These are phyloP conservation scores for Leptographium procerum DNA, from an alignment of 2,329 filamentous ascomycete genomes.

Conservation along the genomic window DNA sequence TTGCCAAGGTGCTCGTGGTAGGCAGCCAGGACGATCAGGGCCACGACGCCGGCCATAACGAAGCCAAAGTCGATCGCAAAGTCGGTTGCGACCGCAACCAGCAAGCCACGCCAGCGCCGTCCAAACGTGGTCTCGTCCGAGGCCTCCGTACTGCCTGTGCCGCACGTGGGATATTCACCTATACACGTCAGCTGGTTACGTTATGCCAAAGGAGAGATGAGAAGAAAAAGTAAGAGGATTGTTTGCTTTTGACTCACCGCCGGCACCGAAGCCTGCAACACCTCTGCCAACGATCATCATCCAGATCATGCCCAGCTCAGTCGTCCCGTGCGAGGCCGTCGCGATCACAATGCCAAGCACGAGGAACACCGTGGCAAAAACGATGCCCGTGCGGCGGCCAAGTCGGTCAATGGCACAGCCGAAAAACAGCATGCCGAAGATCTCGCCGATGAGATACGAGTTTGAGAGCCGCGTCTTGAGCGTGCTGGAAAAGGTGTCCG, in stretches of 20 bases:
- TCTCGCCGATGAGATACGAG: conserved; percentile 43
- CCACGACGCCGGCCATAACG: conserved; percentile 32
- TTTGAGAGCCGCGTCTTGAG: conserved; percentile 43
- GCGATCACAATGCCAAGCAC: conserved; percentile 32
- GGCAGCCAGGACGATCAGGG: neutral
- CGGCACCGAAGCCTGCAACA: conserved; percentile 30
- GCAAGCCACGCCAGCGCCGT: conserved; percentile 21
- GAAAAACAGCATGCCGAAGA: conserved; percentile 44
- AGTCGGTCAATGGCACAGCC: conserved; percentile 37
- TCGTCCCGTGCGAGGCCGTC: conserved; percentile 30
- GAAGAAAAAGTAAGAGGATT: too few relatives aligned
- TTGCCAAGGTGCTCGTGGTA: conserved; percentile 1
- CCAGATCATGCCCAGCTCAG: conserved; percentile 32
- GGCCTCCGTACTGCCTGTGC: conserved; percentile 1
- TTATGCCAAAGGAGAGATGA: too few relatives aligned
- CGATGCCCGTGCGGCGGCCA: conserved; percentile 35
- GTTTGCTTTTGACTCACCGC: conserved; percentile 13
- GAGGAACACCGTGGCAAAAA: conserved; percentile 33
- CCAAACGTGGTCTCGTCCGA: neutral
- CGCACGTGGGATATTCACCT: conserved; percentile 5
- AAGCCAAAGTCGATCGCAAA: conserved; percentile 34
- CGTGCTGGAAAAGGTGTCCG: conserved; percentile 26
- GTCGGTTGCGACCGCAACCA: conserved; percentile 42
- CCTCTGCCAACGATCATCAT: conserved; percentile 34
- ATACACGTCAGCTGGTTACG: too few relatives aligned